A percentile compares a stretch with the other conserved stretches of the same genome.
phyloP scores from a whole-genome alignment of 2,329 filamentous ascomycete genomes.

The Ampelomyces quisqualis region DNA sequence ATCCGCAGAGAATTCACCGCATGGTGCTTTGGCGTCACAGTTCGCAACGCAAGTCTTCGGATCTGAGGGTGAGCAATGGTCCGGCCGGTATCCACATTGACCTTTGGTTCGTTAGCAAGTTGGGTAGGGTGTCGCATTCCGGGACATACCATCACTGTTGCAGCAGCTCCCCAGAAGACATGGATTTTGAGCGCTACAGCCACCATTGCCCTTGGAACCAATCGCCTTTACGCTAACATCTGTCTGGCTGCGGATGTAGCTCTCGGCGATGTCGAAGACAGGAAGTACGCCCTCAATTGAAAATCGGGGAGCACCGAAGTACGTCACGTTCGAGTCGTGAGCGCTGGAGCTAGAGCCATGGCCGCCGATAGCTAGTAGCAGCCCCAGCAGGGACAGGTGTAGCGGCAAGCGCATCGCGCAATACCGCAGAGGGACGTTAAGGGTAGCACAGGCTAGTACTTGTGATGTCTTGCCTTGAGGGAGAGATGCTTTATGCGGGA shows the following conservation, averaged over 20 bases:
- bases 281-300: slow-evolving; percentile 7
- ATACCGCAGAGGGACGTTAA: background rate
- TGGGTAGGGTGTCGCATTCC: background rate
- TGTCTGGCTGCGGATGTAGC: slow-evolving; percentile 12
- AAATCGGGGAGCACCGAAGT: slow-evolving; percentile 11
- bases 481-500: slow-evolving; percentile 33
- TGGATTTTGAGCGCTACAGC: slow-evolving; percentile 10
- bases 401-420: slow-evolving; percentile 5
- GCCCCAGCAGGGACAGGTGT: slow-evolving; percentile 1
- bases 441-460: background rate
- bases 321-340: slow-evolving; percentile 6
- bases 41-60: slow-evolving; percentile 27
- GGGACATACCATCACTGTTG: slow-evolving; percentile 9
- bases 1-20: slow-evolving; percentile 32
- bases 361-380: background rate
- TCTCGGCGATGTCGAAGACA: slow-evolving; percentile 10
- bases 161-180: slow-evolving; percentile 16
- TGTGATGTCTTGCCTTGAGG: background rate
- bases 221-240: slow-evolving; percentile 1
- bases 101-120: background rate
- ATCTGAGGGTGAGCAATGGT: slow-evolving; percentile 10
- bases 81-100: slow-evolving; percentile 13
- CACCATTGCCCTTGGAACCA: background rate
- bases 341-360: background rate
- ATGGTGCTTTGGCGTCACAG: slow-evolving; percentile 44